Evolutionary conservation across 768 basidiomycete genomes (phyloP), one percentile per base, ranked within the genome.

Genomic region (Suillus subluteus): DNA sequence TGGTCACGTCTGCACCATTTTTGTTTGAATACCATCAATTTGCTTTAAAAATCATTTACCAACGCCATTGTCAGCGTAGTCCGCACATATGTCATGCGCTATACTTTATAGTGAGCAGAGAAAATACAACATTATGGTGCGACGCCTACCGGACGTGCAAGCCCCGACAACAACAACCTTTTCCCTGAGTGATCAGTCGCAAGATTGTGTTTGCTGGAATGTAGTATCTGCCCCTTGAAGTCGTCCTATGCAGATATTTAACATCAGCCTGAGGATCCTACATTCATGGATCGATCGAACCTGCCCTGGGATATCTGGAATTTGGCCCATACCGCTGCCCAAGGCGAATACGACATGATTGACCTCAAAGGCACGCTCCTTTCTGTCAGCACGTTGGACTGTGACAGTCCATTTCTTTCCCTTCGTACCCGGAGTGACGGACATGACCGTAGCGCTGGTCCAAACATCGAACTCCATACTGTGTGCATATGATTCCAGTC

Each of bases 101-200:
- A 54, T 74, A 46, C 6, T 67, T 68, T 73, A 30, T 0, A 50
- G 50, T 65, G 8, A 70, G 35, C 26, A 43, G 40, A 43, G 64
- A 67, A 35, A 3, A 21, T 11, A 50, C 6, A 12, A 23, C 5
- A 16, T 40, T 43, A 30, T 38, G 13, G 6, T 32, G 62, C 18
- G 2, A n/a, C 13, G 26, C 67, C 30, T 66, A 82, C 84, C 83
- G 2, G 86, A 89, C 13, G 88, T 90, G 62, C 87, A 87, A 16
- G 90, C 82, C 2, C 91, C 91, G 5, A 92, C 78, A 2, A 93
- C 86, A 4, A 88, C 81, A 0, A 91, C 89, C 71, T 88, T 92
- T 92, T 92, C 16, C 89, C 91, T 1, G 73, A 55, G 69, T 88
- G 87, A 48, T 87, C 86, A 13, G 79, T 75, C 0, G 88, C 88